Percentiles rank a stretch among this genome's conserved stretches.
phyloP scores from a whole-genome alignment of 177 flowering plant species.

The Vitis hybrid region DNA sequence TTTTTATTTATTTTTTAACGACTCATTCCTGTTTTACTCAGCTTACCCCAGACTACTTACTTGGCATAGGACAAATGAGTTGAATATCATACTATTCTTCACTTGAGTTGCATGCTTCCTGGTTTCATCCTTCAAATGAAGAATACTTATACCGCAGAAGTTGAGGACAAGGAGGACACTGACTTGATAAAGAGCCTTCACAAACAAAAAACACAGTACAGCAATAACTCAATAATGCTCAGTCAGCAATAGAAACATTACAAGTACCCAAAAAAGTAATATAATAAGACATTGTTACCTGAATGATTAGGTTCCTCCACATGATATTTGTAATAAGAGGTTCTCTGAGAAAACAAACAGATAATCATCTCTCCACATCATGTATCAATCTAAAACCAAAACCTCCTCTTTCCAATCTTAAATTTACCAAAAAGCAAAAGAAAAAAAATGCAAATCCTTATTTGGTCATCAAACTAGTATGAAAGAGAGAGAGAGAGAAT shows the following conservation, averaged over 20 bases:
- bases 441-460: background rate
- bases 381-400: background rate
- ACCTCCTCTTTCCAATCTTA: too few relatives aligned
- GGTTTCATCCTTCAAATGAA: conserved; percentile 31
- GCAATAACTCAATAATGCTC: background rate
- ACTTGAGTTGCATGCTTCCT: conserved; percentile 34
- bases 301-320: conserved; percentile 77
- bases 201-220: background rate
- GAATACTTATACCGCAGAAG: conserved; percentile 44
- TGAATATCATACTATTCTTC: conserved; percentile 69
- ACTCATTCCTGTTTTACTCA: background rate
- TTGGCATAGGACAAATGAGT: conserved; percentile 69
- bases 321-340: conserved; percentile 75
- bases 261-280: background rate
- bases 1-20: background rate
- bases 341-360: conserved; percentile 40
- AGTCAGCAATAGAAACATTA: background rate
- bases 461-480: too few relatives aligned
- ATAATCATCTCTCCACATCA: background rate
- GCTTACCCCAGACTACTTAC: conserved; percentile 33
- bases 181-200: conserved; percentile 71
- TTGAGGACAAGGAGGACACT: conserved; percentile 52
- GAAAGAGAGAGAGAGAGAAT: too few relatives aligned
- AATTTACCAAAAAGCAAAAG: background rate
- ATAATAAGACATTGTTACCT: conserved; percentile 31